Evolutionary conservation across 2,329 filamentous ascomycete species (phyloP).

Genomic region (Pyricularia grisea): DNA sequence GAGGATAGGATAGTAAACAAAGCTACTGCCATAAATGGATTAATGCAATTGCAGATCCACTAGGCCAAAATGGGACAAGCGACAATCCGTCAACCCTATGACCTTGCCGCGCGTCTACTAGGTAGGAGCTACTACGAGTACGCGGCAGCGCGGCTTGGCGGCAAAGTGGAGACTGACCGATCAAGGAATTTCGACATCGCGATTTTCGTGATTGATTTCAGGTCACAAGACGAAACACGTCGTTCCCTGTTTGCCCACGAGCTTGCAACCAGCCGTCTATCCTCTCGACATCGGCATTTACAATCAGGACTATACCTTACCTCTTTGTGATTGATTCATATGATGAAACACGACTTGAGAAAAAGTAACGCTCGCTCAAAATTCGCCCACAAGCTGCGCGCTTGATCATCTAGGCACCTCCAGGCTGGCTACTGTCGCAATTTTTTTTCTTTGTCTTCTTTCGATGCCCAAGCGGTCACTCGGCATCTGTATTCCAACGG

Average conservation of each 20-base stretch:
- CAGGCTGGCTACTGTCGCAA: neutral
- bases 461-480: neutral
- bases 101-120: neutral
- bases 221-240: neutral
- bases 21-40: neutral
- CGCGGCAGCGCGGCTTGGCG: neutral
- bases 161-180: neutral
- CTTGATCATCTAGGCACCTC: neutral
- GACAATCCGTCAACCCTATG: neutral
- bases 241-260: neutral
- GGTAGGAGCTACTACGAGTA: too few species aligned
- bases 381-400: neutral
- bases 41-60: neutral
- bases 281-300: neutral
- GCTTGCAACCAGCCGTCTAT: neutral
- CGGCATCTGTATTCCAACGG: neutral
- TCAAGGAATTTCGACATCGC: neutral
- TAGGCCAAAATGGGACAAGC: neutral
- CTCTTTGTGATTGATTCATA: neutral
- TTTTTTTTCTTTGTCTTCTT: neutral
- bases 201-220: neutral
- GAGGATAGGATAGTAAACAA: slow-evolving; percentile 5
- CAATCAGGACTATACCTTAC: neutral
- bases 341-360: neutral
- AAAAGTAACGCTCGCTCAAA: neutral